phyloP scores from a whole-genome alignment of 371 early-diverging fungal genomes.

The Nosema muscidifuracis region DNA sequence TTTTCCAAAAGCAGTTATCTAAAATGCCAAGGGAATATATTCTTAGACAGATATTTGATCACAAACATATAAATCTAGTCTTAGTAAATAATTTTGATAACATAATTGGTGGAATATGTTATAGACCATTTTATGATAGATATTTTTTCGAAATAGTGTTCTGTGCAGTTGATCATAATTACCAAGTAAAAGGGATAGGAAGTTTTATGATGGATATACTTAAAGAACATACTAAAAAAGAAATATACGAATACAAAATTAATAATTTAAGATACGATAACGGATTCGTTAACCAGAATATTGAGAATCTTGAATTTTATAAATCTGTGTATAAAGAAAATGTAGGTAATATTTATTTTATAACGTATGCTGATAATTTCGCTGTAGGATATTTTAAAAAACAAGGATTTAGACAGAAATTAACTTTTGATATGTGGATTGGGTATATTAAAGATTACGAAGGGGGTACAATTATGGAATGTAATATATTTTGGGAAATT shows the following conservation, averaged over 20 bases:
- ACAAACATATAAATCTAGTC: slow-evolving; percentile 63
- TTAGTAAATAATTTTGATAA: slow-evolving; percentile 31
- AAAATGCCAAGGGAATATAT: slow-evolving; percentile 99
- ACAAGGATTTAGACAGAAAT: slow-evolving; percentile 91
- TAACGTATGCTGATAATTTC: slow-evolving; percentile 98
- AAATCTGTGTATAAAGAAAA: background rate
- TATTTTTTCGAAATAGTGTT: slow-evolving; percentile 97
- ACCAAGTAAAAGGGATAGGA: slow-evolving; percentile 77
- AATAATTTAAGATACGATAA: background rate
- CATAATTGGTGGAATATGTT: slow-evolving; percentile 93
- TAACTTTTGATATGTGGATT: slow-evolving; percentile 86
- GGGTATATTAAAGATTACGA: slow-evolving; percentile 99
- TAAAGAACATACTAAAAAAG: slow-evolving; percentile 59
- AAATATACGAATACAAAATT: slow-evolving; percentile 6
- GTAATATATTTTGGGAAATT: slow-evolving; percentile 57
- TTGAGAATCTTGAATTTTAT: slow-evolving; percentile 5
- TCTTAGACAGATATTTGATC: slow-evolving; percentile 83
- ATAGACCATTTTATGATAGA: slow-evolving; percentile 75
- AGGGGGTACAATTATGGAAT: slow-evolving; percentile 88
- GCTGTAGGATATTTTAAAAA: slow-evolving; percentile 98
- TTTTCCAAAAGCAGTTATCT: slow-evolving; percentile 93
- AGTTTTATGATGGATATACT: slow-evolving; percentile 60
- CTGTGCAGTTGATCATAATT: slow-evolving; percentile 81
- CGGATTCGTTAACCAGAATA: background rate
- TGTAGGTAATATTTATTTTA: slow-evolving; percentile 76